Evolutionary conservation across 345 rosid species (phyloP), one percentile per base, ranked within the genome.

Genomic region (Eutrema heterophyllum): DNA sequence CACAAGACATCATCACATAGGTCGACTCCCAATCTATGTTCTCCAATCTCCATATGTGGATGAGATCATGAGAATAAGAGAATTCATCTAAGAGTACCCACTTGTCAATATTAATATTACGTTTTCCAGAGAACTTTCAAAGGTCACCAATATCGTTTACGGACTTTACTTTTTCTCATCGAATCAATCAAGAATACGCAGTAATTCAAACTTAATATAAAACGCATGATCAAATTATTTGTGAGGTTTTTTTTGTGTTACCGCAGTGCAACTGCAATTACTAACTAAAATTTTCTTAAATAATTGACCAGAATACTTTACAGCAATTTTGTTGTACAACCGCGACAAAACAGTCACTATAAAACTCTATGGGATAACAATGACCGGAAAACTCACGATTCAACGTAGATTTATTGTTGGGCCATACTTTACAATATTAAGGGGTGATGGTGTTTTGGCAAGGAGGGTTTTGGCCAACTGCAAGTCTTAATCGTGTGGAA

Each of bases 341-440:
- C n/a, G 53, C 30, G 15, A 70, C 66, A 57, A 70, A 70, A 60
- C n/a, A 27, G 41, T 71, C 75, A 71, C 67, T 58, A 59, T 70
- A 33, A 69, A 33, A 56, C 56, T 33, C 1, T 6, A 18, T 24
- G 48, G 4, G 27, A 58, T 71, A 70, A 58, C 74, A 70, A 2
- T 58, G 74, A 70, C 66, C 1, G 5, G 49, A 46, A 43, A 72
- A 64, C 77, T 64, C 65, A 26, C 21, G 21, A 35, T 73, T 54
- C 57, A 73, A 64, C 49, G 56, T 64, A 10, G 44, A 64, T 15
- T 24, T 33, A 33, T 43, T n/a, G 55, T 63, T 32, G 70, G 70
- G 5, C 2, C 38, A 41, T 16, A 50, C 26, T 29, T 50, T 27
- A 51, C 38, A 39, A 27, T 32, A 41, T 46, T 52, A 51, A 36